Conservation (phyloP, 306 rosid genomes). For the Begonia peltatifolia region DNA sequence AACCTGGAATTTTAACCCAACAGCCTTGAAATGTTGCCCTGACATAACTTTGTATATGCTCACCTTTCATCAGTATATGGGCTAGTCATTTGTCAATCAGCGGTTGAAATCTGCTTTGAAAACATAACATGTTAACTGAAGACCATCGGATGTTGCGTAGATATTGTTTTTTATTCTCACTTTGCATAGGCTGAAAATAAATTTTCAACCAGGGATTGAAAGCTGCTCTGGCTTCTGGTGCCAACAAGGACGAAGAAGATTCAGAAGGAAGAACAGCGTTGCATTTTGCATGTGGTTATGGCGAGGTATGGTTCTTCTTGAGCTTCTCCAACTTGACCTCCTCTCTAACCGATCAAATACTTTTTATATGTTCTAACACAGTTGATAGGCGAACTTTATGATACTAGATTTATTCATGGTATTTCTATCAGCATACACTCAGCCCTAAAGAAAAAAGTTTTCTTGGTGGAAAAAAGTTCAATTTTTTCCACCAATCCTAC, state of each 20-base stretch:
- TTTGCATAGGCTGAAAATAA: not conserved
- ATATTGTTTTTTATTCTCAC: not conserved
- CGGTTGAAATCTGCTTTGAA: no score
- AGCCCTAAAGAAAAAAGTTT: not conserved
- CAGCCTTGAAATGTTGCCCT: no score
- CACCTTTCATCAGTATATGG: no score
- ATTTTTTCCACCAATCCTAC: not conserved
- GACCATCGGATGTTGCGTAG: no score
- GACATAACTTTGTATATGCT: no score
- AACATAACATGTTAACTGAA: no score
- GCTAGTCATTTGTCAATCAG: no score
- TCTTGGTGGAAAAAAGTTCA: not conserved
- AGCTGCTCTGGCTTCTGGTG: conserved; percentile 73
- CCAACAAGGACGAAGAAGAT: conserved; percentile 91
- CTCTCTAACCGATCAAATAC: not conserved
- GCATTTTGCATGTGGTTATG: conserved; percentile 98
- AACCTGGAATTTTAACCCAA: no score
- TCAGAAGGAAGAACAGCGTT: conserved; percentile 94
- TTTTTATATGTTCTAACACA: not conserved
- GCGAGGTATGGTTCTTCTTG: conserved; percentile 54
- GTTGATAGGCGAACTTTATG: no score
- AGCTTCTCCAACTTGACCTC: not conserved
- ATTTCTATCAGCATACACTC: no score
- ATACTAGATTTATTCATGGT: no score
- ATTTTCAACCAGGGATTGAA: conserved; percentile 60